Base-by-base conservation (phyloP, 768 basidiomycete species). In the Hypholoma fasciculare region DNA sequence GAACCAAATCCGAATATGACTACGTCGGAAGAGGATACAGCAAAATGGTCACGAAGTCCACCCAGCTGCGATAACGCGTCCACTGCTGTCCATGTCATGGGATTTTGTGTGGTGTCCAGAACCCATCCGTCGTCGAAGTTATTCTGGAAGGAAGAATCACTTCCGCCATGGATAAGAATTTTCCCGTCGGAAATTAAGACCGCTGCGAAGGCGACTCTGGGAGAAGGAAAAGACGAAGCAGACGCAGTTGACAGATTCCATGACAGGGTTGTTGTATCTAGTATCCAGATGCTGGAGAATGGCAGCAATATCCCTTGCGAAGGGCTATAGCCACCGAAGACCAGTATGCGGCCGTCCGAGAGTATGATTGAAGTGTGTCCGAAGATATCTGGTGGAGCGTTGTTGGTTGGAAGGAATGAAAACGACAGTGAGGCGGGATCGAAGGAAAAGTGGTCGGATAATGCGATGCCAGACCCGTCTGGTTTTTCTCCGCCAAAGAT, bases 1-100 rank as follows among this genome's bases (percentile, higher is more conserved):
- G 63, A 63, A 92, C 92, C 92, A 66, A 88, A 90, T 36, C 87
- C 89, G 69, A 94, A 90, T 9, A 95, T 68, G 19, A 93, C 85
- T 54, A 83, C 77, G 34, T 77, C 74, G 12, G 85, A 87, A 34
- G 80, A 76, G 37, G 77, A 76, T 3, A 88, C 76, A 9, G 89
- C 92, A 61, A 87, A 82, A 69, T 95, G 93, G 69, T 94, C 90
- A 46, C 81, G 82, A 49, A 91, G 77, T 20, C 78, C 66, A 3
- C 89, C 90, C 4, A 94, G 70, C 52, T 82, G 80, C 16, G 80
- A 72, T 43, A 92, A 73, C 1, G 74, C 77, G 4, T 73, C 70
- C 16, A 87, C 74, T 44, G 65, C 61, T 7, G 74, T 78, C 92
- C 91, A 93, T 1, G 74, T 73, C 77, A 86, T 83, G 3, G 86